Evolutionary conservation across 352 stramenopile genomes (phyloP).

Genomic region (Halophytophthora polymorphica): DNA sequence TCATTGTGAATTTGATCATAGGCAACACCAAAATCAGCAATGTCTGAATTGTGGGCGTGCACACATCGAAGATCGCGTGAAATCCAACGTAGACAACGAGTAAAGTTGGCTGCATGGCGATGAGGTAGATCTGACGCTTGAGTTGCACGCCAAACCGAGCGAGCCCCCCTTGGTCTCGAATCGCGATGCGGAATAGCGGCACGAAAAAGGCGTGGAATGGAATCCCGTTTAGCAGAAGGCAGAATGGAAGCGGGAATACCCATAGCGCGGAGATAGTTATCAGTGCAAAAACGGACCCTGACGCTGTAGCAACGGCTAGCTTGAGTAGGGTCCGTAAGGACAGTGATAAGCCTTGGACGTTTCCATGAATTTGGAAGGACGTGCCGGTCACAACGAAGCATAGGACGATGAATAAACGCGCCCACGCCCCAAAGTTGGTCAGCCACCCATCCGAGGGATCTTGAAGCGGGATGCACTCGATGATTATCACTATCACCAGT

Average conservation of each 20-base stretch:
- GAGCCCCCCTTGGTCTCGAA: not conserved
- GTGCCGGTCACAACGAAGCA: conserved; percentile 4
- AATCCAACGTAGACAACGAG: conserved; percentile 22
- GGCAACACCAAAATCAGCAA: conserved; percentile 16
- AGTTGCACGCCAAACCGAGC: conserved; percentile 7
- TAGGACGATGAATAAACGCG: conserved; percentile 11
- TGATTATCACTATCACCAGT: conserved; percentile 3
- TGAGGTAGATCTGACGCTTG: conserved; percentile 9
- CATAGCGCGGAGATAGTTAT: conserved; percentile 14
- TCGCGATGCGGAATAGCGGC: conserved; percentile 12
- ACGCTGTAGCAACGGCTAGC: conserved; percentile 8
- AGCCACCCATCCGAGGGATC: conserved; percentile 6
- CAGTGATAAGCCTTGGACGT: conserved; percentile 8
- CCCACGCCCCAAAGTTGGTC: conserved; percentile 10
- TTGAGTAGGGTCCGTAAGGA: conserved; percentile 1
- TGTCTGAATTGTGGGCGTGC: conserved; percentile 9
- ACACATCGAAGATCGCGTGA: conserved; percentile 15
- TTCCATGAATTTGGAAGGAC: conserved; percentile 6
- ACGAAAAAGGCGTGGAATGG: conserved; percentile 16
- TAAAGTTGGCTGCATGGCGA: conserved; percentile 15
- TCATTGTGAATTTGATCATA: conserved; percentile 22
- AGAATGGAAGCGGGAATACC: conserved; percentile 30
- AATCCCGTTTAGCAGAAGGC: conserved; percentile 12
- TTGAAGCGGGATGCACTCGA: conserved; percentile 24
- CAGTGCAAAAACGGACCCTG: conserved; percentile 8